A percentile compares a stretch with the other conserved stretches of the same genome.
phyloP scores from a whole-genome alignment of 805 yeast species.

The Spathaspora girioi region DNA sequence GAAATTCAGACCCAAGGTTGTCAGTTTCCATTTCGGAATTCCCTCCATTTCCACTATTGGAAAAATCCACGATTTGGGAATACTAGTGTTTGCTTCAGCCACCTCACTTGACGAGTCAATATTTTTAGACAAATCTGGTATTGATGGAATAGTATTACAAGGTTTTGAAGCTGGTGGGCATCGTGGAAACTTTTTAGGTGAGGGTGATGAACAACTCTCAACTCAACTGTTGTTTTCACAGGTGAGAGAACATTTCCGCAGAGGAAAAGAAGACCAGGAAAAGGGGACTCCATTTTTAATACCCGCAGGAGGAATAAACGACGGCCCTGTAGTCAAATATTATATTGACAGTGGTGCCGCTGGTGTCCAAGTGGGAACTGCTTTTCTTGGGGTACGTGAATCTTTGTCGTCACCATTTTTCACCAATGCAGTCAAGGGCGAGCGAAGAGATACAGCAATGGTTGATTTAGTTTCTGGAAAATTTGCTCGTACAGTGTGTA shows the following conservation, averaged over 20 bases:
- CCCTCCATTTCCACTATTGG: conserved; percentile 31
- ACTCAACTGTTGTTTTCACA: conserved; percentile 28
- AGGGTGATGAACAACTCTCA: conserved; percentile 24
- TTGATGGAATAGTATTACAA: conserved; percentile 51
- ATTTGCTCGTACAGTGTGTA: conserved; percentile 32
- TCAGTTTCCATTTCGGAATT: conserved; percentile 54
- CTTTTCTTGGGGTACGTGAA: conserved; percentile 40
- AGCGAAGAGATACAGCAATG: conserved; percentile 21
- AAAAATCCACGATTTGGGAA: conserved; percentile 31
- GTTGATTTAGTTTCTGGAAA: conserved; percentile 35
- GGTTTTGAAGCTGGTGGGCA: conserved; percentile 69
- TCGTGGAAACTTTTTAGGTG: conserved; percentile 43
- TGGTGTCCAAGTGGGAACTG: conserved; percentile 56
- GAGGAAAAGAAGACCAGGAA: neutral
- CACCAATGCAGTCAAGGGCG: conserved; percentile 7
- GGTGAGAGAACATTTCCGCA: conserved; percentile 11
- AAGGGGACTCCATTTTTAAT: conserved; percentile 15
- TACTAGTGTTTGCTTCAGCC: conserved; percentile 44
- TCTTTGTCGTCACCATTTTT: conserved; percentile 17
- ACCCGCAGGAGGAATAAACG: conserved; percentile 54
- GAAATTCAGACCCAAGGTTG: conserved; percentile 35
- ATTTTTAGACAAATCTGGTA: conserved; percentile 22
- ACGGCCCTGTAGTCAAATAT: conserved; percentile 22
- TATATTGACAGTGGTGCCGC: conserved; percentile 42
- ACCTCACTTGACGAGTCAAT: conserved; percentile 45